Base-by-base conservation (phyloP, 2,329 filamentous ascomycete species). In the Xylaria sp. region DNA sequence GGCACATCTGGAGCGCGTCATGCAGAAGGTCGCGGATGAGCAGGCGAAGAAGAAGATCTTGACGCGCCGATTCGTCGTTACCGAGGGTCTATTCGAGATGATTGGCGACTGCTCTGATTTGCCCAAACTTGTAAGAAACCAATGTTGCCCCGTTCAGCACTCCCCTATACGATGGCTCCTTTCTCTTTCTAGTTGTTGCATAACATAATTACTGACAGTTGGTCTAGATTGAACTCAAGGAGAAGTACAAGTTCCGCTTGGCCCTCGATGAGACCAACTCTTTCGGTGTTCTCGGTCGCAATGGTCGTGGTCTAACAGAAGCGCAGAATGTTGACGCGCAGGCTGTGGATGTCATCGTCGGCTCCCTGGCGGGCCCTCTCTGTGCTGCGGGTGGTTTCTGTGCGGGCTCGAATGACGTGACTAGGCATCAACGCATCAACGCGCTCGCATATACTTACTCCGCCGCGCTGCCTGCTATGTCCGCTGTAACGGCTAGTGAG, bases 181-280 rank as follows among this genome's bases (percentile, higher is more conserved):
- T 9, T 50, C 11, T 35, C 5, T 11, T 51, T 3, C 2, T 30
- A 42, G 51, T 34, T 50, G 30, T 44, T 19, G 13, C 9, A 23
- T 18, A 4, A 49, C 5, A 49, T 16, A 16, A 16, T 16, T 51
- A 9, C 59, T 61, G 48, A 64, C 62, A 57, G 63, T 55, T 10
- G 13, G 35, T 19, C 35, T 66, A 91, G 88, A 81, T 97, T 64
- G 93, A 96, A 73, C 81, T 99, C 67, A 97, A 97, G 76, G 86
- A 92, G 67, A 90, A 89, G 74, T 97, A 97, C 83, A 99, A 97
- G 78, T 99, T 97, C 79, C 91, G 94, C 69, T 84, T 99, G 59
- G 96, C 97, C 66, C 86, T 99, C 44, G 94, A 99, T 74, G 94
- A 99, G 79, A 96, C 92, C 1, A 96, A 91, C 88, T 97, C 92